phyloP scores from a whole-genome alignment of 2,329 filamentous ascomycete genomes.

The Calonectria ilicicola region DNA sequence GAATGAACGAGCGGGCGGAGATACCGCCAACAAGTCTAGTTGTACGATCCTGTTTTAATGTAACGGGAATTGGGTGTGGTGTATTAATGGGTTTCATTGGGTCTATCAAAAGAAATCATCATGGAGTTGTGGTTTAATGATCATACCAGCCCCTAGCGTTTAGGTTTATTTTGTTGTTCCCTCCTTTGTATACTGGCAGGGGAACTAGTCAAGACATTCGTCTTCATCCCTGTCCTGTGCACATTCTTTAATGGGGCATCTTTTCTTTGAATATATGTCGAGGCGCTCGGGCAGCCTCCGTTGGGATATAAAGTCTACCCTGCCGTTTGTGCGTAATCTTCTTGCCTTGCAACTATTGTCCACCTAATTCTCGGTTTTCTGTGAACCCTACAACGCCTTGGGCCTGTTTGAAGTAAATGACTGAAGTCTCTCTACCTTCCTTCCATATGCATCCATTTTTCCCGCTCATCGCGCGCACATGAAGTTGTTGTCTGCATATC shows the following conservation, averaged over 20 bases:
- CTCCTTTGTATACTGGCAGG: conserved; percentile 15
- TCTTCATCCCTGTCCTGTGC: conserved; percentile 25
- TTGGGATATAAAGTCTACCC: neutral
- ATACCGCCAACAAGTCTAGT: conserved; percentile 19
- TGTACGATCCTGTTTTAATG: conserved; percentile 37
- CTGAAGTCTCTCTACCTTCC: too few species aligned
- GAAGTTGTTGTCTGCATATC: neutral
- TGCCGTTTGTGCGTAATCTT: neutral
- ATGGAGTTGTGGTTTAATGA: conserved; percentile 39
- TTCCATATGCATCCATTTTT: neutral
- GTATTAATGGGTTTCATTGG: conserved; percentile 40
- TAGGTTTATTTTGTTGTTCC: conserved; percentile 28
- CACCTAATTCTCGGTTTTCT: neutral
- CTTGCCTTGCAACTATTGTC: neutral
- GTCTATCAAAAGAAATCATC: conserved; percentile 37
- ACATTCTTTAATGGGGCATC: conserved; percentile 26
- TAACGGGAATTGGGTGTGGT: conserved; percentile 31
- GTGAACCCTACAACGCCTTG: neutral
- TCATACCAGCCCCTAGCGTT: conserved; percentile 42
- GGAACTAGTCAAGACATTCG: conserved; percentile 13
- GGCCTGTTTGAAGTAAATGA: too few species aligned
- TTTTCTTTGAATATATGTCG: neutral
- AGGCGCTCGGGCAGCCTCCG: neutral
- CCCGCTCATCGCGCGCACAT: neutral
- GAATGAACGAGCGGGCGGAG: conserved; percentile 11